A percentile compares a stretch with the other conserved stretches of the same genome.
Evolutionary conservation across 1,139 yeast species (phyloP).

Genomic region (Saccharomyces pastorianus): DNA sequence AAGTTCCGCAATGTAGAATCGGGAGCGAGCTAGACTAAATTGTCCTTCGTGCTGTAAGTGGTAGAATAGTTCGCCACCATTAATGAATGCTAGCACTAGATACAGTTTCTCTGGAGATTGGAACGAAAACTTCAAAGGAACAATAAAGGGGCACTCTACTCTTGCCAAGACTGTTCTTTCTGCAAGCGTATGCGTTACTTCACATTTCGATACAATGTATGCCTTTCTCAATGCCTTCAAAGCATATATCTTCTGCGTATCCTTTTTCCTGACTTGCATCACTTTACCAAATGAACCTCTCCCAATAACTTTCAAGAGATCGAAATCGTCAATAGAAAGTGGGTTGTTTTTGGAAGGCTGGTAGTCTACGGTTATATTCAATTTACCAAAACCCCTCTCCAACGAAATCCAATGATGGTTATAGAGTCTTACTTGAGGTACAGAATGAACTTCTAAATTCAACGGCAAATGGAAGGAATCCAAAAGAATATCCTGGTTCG

Average conservation of each 20-base stretch:
- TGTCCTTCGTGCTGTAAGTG: constrained; percentile 86
- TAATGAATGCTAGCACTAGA: constrained; percentile 80
- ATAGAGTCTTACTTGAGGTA: constrained; percentile 27
- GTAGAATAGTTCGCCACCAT: constrained; percentile 94
- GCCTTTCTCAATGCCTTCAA: constrained; percentile 87
- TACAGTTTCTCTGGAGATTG: constrained; percentile 89
- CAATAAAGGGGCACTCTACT: constrained; percentile 88
- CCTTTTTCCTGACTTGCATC: constrained; percentile 93
- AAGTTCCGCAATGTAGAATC: constrained; percentile 90
- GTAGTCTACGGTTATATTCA: constrained; percentile 67
- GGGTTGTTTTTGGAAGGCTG: constrained; percentile 64
- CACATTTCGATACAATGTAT: constrained; percentile 85
- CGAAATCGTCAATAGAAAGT: constrained; percentile 81
- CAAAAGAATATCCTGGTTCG: constrained; percentile 36
- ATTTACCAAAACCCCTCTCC: constrained; percentile 31
- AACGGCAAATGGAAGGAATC: constrained; percentile 30
- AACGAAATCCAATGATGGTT: constrained; percentile 40
- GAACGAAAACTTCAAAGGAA: constrained; percentile 88
- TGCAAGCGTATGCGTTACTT: constrained; percentile 90
- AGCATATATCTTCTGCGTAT: constrained; percentile 88
- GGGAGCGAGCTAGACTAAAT: constrained; percentile 77
- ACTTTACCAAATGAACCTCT: constrained; percentile 97
- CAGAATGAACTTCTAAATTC: constrained; percentile 31
- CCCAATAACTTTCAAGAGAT: constrained; percentile 85
- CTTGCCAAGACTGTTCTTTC: constrained; percentile 91